Evolutionary conservation across 2,329 filamentous ascomycete genomes (phyloP).

Genomic region (Colletotrichum coccodes): DNA sequence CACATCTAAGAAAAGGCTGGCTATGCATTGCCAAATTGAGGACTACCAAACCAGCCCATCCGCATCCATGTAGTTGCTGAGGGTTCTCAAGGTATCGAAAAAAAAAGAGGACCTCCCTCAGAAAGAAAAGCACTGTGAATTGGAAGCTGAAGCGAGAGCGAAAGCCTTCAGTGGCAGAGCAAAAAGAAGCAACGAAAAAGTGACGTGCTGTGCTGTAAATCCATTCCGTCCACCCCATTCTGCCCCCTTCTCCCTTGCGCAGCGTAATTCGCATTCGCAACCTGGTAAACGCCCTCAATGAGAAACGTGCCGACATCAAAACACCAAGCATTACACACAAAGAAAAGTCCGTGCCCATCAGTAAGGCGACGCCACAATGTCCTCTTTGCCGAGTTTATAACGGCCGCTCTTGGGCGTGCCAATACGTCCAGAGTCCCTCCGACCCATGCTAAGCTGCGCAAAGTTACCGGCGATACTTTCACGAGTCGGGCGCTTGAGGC

Average conservation of each 20-base stretch:
- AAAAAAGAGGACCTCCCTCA: not conserved
- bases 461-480: slow-evolving; percentile 85
- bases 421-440: slow-evolving; percentile 62
- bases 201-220: slow-evolving; percentile 8
- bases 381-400: slow-evolving; percentile 81
- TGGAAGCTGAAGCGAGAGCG: not conserved
- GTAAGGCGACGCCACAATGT: slow-evolving; percentile 81
- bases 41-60: not conserved
- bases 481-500: slow-evolving; percentile 86
- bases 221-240: not conserved
- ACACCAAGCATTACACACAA: not conserved
- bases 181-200: not conserved
- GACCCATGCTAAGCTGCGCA: slow-evolving; percentile 53
- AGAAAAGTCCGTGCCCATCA: slow-evolving; percentile 40
- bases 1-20: not conserved
- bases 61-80: not conserved
- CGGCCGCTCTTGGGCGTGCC: slow-evolving; percentile 65
- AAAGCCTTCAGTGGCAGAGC: not conserved
- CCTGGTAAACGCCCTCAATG: not conserved
- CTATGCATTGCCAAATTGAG: not conserved
- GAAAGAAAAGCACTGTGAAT: not conserved
- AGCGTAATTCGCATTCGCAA: not conserved
- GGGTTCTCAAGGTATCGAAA: slow-evolving; percentile 13
- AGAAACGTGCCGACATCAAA: slow-evolving; percentile 5
- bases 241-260: not conserved